Conservation (phyloP, 371 early-diverging fungal species). For the Haplosporangium sp. region DNA sequence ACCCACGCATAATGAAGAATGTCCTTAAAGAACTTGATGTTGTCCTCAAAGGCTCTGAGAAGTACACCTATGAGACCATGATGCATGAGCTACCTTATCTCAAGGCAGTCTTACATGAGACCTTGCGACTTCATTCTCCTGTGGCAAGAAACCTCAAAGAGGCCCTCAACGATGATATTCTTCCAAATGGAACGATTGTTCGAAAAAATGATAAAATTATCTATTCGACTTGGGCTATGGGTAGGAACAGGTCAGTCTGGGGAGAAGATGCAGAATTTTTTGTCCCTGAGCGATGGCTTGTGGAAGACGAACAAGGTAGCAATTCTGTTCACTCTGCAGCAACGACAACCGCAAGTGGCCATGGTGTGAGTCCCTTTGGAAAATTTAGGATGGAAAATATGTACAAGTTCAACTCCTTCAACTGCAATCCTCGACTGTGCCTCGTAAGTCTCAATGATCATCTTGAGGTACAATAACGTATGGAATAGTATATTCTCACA, state of each 20-base stretch:
- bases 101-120: constrained; percentile 53
- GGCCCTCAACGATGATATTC: constrained; percentile 32
- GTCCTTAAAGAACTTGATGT: constrained; percentile 31
- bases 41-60: constrained; percentile 22
- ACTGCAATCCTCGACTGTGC: constrained; percentile 43
- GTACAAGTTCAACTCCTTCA: constrained; percentile 50
- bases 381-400: constrained; percentile 40
- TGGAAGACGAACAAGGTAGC: neutral
- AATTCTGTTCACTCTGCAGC: neutral
- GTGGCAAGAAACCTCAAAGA: constrained; percentile 42
- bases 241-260: constrained; percentile 44
- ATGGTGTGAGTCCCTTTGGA: constrained; percentile 22
- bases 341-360: neutral
- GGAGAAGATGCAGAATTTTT: constrained; percentile 43
- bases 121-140: constrained; percentile 38
- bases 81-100: constrained; percentile 33
- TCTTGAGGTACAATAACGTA: no score
- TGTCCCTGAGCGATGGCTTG: constrained; percentile 50
- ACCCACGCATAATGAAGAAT: constrained; percentile 36
- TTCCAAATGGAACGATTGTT: constrained; percentile 42
- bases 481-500: no score
- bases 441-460: constrained; percentile 4
- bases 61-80: constrained; percentile 25
- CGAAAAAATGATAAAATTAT: constrained; percentile 38
- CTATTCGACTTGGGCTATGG: constrained; percentile 42